Base-by-base conservation (phyloP, 2,329 filamentous ascomycete genomes). In the Ciborinia camelliae region DNA sequence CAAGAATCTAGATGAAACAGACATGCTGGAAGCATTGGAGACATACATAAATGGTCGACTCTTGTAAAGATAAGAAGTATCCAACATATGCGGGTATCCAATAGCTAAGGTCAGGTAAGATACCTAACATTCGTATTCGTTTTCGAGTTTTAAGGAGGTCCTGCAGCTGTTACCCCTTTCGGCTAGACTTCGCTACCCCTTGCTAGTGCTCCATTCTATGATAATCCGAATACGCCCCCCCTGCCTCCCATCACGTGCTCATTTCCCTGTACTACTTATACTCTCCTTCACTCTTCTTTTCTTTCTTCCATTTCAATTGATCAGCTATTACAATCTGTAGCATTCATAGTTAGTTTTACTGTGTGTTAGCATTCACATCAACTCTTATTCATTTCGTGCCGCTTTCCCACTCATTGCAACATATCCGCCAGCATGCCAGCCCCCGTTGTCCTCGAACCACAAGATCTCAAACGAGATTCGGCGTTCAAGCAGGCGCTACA, bases 401-500 rank as follows among this genome's bases (percentile, higher is more conserved):
- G 20, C 43, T 45, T 7, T 45, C n/a, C 43, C 43, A 45, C 43
- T 45, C 43, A n/a, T 23, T 23, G n/a, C 43, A 45, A n/a, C 43
- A 45, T 45, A 45, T 23, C 43, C 43, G 43, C 43, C 9, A 45
- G 43, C 8, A 45, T 45, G 43, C 20, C 43, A 45, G 69, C 72
- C 53, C 69, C 73, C n/a, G 45, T 66, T 32, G 70, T 67, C 54
- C 89, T 97, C 76, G 92, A 96, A 84, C 80, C 82, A 74, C 91
- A 97, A 80, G 87, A 97, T 77, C 89, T 93, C 77, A 76, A 80
- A 75, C 91, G 92, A 72, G 92, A 97, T 90, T 91, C 91, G 69
- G 89, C 86, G 71, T 97, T 97, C 84, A 93, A 91, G 83, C 90
- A 92, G 81, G 91, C 87, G 71, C 83, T 97, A 82, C 93, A 97